phyloP scores from a whole-genome alignment of 108 stramenopile genomes.

The Conticribra weissflogii region DNA sequence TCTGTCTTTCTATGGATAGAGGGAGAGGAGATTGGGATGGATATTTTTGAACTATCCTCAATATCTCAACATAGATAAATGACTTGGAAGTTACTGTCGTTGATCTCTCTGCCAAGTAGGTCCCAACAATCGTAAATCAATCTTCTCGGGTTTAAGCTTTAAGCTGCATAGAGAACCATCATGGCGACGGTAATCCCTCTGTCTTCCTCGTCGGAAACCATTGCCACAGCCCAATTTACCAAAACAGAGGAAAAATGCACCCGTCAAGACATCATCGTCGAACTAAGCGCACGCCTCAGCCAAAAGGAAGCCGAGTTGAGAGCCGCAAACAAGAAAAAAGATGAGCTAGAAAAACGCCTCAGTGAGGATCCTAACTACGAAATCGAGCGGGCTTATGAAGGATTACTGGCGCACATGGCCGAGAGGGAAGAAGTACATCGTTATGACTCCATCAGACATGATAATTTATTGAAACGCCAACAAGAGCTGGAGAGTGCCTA shows the following conservation, averaged over 20 bases:
- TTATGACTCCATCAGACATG: conserved; percentile 3
- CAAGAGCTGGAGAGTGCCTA: conserved; percentile 10
- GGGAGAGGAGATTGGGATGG: too few relatives aligned
- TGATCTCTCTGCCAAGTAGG: background rate
- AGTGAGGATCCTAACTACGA: background rate
- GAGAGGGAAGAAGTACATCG: conserved; percentile 13
- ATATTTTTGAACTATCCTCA: too few relatives aligned
- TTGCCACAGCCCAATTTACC: background rate
- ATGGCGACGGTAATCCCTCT: background rate
- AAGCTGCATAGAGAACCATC: background rate
- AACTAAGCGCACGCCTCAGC: conserved; percentile 17
- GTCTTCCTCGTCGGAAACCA: background rate
- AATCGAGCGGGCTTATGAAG: conserved; percentile 15
- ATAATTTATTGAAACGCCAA: conserved; percentile 6
- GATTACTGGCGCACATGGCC: conserved; percentile 16
- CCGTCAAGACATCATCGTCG: conserved; percentile 18
- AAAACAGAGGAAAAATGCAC: conserved; percentile 1
- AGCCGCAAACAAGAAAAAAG: conserved; percentile 2
- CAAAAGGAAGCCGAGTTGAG: conserved; percentile 19
- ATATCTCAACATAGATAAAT: too few relatives aligned
- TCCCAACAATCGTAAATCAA: background rate
- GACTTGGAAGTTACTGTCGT: too few relatives aligned
- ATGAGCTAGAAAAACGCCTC: background rate
- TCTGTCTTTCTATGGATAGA: too few relatives aligned
- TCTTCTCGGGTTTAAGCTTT: too few relatives aligned